Conservation (phyloP, 192 early-diverging fungal species). For the Umbelopsis sp. region DNA sequence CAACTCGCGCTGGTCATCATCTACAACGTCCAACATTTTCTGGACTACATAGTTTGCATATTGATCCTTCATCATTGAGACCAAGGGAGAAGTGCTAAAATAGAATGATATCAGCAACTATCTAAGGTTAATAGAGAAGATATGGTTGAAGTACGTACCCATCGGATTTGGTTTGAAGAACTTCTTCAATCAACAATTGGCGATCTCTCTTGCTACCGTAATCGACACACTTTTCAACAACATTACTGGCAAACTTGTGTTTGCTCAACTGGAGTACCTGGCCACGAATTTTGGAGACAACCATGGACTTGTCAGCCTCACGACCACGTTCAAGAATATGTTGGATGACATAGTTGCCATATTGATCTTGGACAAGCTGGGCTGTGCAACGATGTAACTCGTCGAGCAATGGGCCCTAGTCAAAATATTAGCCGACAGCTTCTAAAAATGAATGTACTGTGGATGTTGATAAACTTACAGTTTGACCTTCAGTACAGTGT, state of each 20-base stretch:
- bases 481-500: slow-evolving; percentile 91
- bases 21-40: slow-evolving; percentile 98
- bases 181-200: slow-evolving; percentile 90
- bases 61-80: slow-evolving; percentile 99
- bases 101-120: neutral
- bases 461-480: slow-evolving; percentile 39
- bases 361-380: slow-evolving; percentile 96
- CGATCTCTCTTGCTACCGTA: slow-evolving; percentile 88
- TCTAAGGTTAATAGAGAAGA: slow-evolving; percentile 14
- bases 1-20: slow-evolving; percentile 84
- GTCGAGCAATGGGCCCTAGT: slow-evolving; percentile 80
- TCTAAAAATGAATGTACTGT: neutral
- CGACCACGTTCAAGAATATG: slow-evolving; percentile 96
- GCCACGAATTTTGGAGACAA: slow-evolving; percentile 89
- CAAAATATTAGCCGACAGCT: neutral
- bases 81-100: slow-evolving; percentile 74
- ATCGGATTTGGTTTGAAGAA: slow-evolving; percentile 81
- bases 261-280: slow-evolving; percentile 92
- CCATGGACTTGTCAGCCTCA: slow-evolving; percentile 81
- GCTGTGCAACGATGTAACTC: slow-evolving; percentile 93
- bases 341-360: slow-evolving; percentile 99
- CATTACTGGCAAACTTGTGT: slow-evolving; percentile 99
- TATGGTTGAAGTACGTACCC: slow-evolving; percentile 49
- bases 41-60: slow-evolving; percentile 99
- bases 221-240: slow-evolving; percentile 98